Evolutionary conservation across 2,329 filamentous ascomycete genomes (phyloP), one percentile per base, ranked within the genome.

Genomic region (Trichoderma semiorbis): DNA sequence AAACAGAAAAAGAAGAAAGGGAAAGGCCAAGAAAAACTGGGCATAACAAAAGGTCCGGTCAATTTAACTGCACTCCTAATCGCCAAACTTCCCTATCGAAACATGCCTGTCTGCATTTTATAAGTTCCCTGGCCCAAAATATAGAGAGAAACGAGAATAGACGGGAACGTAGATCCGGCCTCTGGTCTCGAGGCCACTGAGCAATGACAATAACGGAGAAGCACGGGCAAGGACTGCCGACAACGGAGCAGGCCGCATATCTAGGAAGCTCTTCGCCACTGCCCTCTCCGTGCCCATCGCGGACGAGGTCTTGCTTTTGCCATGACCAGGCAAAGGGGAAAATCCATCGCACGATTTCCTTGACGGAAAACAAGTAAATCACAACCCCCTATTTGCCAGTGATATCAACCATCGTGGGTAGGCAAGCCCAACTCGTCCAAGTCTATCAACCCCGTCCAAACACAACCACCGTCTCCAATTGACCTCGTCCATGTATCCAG

Each of bases 71-170:
- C 84, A 85, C 83, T 83, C 83, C 84, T 28, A 82, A 82, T 85
- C 83, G 84, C 84, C 84, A 83, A 83, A 84, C 79, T 80, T 81
- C 83, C 83, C 83, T 84, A 84, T 84, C 81, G 78, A 84, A 83
- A 78, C 76, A 80, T 79, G 78, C 78, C 78, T 78, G 77, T 77
- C 78, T 78, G 78, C 76, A 80, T 80, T 69, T 77, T 79, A 79
- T 79, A 76, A 79, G 76, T 78, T 75, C 78, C 77, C 76, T 74
- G 74, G 74, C 77, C 77, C 75, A 76, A 76, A 78, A 77, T 75
- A 77, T 77, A 75, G 77, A 78, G 76, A 75, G 74, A 74, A 74
- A 69, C 26, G 69, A 73, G 47, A 72, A 75, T 73, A 73, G 68
- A 74, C 58, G 69, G 70, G 65, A 61, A 72, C 55, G 67, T 73